These are phyloP conservation scores for Solanum ossicruentum DNA, from an alignment of 257 asterid species.

Conservation along the genomic window DNA sequence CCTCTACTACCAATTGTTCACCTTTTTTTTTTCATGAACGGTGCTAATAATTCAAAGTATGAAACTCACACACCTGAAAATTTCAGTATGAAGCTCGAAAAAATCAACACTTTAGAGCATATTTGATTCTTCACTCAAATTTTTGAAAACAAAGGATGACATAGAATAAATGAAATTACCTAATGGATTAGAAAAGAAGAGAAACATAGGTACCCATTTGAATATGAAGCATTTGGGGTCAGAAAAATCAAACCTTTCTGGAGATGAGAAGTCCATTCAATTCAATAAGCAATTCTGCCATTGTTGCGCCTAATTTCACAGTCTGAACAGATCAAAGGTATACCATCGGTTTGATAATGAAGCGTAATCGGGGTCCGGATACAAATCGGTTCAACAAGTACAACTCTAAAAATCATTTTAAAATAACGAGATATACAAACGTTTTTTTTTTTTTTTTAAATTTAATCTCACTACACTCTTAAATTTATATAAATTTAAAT, in stretches of 20 bases:
- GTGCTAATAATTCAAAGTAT: not conserved
- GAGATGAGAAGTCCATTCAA: slow-evolving; percentile 25
- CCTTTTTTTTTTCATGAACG: too few species aligned
- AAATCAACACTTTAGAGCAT: not conserved
- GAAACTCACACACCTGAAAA: not conserved
- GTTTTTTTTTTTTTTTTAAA: not conserved
- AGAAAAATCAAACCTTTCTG: slow-evolving; percentile 13
- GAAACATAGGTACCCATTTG: not conserved
- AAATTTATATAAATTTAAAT: too few species aligned
- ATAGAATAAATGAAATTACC: not conserved
- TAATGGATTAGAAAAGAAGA: not conserved
- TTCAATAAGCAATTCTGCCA: slow-evolving; percentile 24
- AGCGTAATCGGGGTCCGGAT: not conserved
- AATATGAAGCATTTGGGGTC: not conserved
- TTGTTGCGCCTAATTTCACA: not conserved
- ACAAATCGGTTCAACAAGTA: not conserved
- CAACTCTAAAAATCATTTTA: not conserved
- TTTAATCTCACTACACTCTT: too few species aligned
- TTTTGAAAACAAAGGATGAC: not conserved
- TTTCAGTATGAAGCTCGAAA: not conserved
- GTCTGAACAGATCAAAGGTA: not conserved
- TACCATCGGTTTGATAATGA: not conserved
- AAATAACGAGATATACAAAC: not conserved
- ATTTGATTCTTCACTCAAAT: not conserved
- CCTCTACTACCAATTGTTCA: not conserved